Conservation (phyloP, 1,284 basidiomycete genomes). For the Calocybe gambosa region DNA sequence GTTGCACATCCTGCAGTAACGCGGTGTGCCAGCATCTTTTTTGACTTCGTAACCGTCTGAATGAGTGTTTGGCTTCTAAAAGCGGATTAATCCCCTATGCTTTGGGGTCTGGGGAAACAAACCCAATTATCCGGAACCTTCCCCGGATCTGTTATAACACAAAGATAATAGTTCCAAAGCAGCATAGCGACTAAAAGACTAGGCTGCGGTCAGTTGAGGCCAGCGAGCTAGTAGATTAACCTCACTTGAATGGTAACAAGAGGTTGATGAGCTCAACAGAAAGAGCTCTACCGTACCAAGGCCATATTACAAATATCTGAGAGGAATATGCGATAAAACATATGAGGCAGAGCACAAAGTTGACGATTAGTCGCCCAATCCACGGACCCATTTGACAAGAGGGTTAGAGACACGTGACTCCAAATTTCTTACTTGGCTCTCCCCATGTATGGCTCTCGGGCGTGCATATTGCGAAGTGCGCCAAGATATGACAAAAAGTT, state of each 20-base stretch:
- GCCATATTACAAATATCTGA: slow-evolving; percentile 89
- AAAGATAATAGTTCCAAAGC: slow-evolving; percentile 84
- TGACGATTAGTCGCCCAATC: slow-evolving; percentile 58
- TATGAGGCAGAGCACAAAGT: slow-evolving; percentile 72
- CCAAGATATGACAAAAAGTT: background rate
- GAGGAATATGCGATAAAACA: slow-evolving; percentile 84
- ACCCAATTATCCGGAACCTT: slow-evolving; percentile 81
- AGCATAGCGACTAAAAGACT: slow-evolving; percentile 75
- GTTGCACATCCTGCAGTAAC: slow-evolving; percentile 79
- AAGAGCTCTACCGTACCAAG: slow-evolving; percentile 75
- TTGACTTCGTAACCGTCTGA: slow-evolving; percentile 82
- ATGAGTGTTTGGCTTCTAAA: slow-evolving; percentile 69
- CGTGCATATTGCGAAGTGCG: slow-evolving; percentile 6
- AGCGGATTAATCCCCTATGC: background rate
- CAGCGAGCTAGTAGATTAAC: slow-evolving; percentile 11
- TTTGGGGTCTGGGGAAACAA: slow-evolving; percentile 6
- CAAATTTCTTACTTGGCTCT: slow-evolving; percentile 1
- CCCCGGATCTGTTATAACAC: slow-evolving; percentile 79
- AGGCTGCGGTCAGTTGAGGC: slow-evolving; percentile 12
- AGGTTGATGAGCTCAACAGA: slow-evolving; percentile 69
- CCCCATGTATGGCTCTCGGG: slow-evolving; percentile 10
- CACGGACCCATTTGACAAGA: slow-evolving; percentile 29
- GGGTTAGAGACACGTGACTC: slow-evolving; percentile 12
- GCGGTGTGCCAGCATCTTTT: slow-evolving; percentile 69
- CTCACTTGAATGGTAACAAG: slow-evolving; percentile 87